phyloP scores from a whole-genome alignment of 257 asterid species.

The Solanum neorickii region DNA sequence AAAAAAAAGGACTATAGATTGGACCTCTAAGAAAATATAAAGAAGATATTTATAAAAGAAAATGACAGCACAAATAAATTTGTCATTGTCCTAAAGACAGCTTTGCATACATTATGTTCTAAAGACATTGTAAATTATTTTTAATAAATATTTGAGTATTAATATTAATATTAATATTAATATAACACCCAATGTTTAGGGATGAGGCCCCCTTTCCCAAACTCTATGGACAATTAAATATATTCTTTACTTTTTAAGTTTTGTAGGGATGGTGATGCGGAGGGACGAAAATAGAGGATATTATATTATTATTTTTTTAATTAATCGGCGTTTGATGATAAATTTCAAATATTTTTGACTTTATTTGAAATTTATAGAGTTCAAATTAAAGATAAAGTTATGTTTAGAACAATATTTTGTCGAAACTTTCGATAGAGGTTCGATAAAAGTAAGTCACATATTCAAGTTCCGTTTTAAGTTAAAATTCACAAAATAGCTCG shows the following conservation, averaged over 20 bases:
- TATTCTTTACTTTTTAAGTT: neutral
- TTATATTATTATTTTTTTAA: neutral
- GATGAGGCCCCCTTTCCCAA: neutral
- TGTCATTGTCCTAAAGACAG: neutral
- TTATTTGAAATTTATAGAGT: neutral
- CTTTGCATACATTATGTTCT: neutral
- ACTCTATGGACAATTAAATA: neutral
- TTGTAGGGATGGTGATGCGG: neutral
- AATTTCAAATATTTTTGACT: neutral
- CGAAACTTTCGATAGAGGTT: neutral
- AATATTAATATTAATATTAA: neutral
- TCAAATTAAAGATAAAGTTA: neutral
- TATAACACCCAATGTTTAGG: neutral
- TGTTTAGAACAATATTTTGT: neutral
- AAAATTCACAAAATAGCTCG: neutral
- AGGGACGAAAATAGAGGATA: neutral
- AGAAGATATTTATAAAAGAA: neutral
- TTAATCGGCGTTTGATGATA: neutral
- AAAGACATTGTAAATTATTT: neutral
- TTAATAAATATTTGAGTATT: neutral
- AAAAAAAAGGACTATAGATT: neutral
- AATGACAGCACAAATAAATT: slow-evolving; percentile 2
- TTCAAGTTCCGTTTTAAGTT: neutral
- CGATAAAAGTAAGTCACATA: neutral
- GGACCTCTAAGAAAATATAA: neutral